Percentiles rank a stretch among this genome's conserved stretches.
These are phyloP conservation scores for Fusarium sp. DNA, from an alignment of 2,329 filamentous ascomycete genomes.

Conservation along the genomic window DNA sequence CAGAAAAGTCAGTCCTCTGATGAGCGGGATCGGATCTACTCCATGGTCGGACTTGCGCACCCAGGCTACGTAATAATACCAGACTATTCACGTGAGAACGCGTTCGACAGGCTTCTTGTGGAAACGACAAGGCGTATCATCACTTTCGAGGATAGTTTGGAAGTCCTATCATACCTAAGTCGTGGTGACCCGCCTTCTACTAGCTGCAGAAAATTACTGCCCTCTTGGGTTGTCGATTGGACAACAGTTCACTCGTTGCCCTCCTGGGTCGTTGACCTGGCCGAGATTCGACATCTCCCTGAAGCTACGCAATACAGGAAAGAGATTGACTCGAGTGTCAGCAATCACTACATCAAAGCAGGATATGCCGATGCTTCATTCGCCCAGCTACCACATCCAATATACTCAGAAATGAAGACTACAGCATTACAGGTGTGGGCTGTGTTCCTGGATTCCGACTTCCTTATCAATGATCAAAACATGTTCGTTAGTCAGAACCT, in stretches of 20 bases:
- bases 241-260: not conserved
- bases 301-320: not conserved
- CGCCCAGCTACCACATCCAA: not conserved
- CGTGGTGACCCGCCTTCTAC: accelerated
- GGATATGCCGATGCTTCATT: not conserved
- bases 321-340: accelerated
- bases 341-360: not conserved
- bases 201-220: accelerated
- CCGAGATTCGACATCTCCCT: not conserved
- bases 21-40: not conserved
- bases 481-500: accelerated
- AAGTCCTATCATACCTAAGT: not conserved
- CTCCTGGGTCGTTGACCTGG: not conserved
- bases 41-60: not conserved
- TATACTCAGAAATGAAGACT: not conserved
- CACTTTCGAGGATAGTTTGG: not conserved
- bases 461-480: accelerated
- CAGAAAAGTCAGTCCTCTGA: not conserved
- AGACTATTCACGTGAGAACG: not conserved
- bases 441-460: not conserved
- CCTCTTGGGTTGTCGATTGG: not conserved
- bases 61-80: not conserved
- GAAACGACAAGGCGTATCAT: not conserved
- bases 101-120: accelerated
- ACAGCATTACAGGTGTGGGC: not conserved